Evolutionary conservation across 2,329 filamentous ascomycete species (phyloP).

Genomic region (Aspergillus clavatus): DNA sequence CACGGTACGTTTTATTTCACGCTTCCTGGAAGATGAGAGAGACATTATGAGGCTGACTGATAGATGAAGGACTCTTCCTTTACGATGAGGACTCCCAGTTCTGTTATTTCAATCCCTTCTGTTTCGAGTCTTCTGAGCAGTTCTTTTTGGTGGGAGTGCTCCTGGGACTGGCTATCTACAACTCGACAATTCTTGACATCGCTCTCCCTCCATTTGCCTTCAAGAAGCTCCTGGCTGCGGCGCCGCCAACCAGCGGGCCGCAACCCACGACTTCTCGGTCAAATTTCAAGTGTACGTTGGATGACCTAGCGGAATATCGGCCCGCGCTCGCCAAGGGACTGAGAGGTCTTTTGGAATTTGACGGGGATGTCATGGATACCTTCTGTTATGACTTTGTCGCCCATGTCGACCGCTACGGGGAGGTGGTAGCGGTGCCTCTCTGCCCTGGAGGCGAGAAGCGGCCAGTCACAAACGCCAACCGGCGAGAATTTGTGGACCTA

Average conservation of each 20-base stretch:
- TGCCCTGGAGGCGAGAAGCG: slow-evolving; percentile 67
- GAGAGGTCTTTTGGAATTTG: slow-evolving; percentile 70
- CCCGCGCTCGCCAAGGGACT: slow-evolving; percentile 72
- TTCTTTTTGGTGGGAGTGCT: slow-evolving; percentile 87
- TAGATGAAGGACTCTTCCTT: slow-evolving; percentile 68
- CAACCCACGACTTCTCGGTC: slow-evolving; percentile 53
- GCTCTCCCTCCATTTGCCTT: slow-evolving; percentile 86
- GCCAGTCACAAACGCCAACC: slow-evolving; percentile 77
- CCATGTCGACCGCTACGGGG: slow-evolving; percentile 72
- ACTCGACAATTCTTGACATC: slow-evolving; percentile 86
- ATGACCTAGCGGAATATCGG: slow-evolving; percentile 77
- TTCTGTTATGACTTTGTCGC: slow-evolving; percentile 81
- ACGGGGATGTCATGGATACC: slow-evolving; percentile 74
- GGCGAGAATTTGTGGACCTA: slow-evolving; percentile 78
- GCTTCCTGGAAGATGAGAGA: neutral
- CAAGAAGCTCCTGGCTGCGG: slow-evolving; percentile 75
- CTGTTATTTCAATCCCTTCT: slow-evolving; percentile 89
- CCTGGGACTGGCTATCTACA: slow-evolving; percentile 86
- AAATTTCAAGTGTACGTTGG: slow-evolving; percentile 66
- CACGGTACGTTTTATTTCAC: slow-evolving; percentile 58
- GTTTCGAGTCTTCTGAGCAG: slow-evolving; percentile 85
- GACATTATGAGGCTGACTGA: neutral
- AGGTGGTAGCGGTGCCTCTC: slow-evolving; percentile 61
- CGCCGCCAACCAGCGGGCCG: slow-evolving; percentile 57
- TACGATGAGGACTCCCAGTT: slow-evolving; percentile 88